Conservation (phyloP, 257 asterid species). For the Scutellaria barbata region DNA sequence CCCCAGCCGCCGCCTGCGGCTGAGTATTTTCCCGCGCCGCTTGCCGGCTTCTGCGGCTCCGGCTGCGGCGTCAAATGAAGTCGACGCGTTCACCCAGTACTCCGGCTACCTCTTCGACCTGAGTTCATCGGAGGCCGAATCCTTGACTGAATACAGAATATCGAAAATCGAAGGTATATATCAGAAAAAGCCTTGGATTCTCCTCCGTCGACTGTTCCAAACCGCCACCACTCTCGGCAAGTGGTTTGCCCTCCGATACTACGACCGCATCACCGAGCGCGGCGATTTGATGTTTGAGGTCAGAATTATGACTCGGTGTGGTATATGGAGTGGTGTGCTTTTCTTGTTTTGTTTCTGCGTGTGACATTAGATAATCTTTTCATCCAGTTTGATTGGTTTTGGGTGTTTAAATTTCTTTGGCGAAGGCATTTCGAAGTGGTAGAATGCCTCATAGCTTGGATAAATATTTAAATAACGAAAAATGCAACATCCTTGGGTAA, state of each 20-base stretch:
- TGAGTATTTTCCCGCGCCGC: slow-evolving; percentile 36
- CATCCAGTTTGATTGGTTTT: neutral
- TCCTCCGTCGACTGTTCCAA: slow-evolving; percentile 80
- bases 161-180: slow-evolving; percentile 62
- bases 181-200: slow-evolving; percentile 75
- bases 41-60: slow-evolving; percentile 29
- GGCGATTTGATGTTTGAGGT: slow-evolving; percentile 85
- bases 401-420: slow-evolving; percentile 15
- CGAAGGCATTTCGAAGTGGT: neutral
- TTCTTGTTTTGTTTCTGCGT: neutral
- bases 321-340: neutral
- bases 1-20: slow-evolving; percentile 30
- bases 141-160: slow-evolving; percentile 64
- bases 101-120: slow-evolving; percentile 84
- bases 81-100: slow-evolving; percentile 79
- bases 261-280: slow-evolving; percentile 69
- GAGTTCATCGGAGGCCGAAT: slow-evolving; percentile 76
- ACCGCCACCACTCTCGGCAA: slow-evolving; percentile 76
- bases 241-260: slow-evolving; percentile 89
- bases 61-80: slow-evolving; percentile 45
- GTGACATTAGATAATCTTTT: neutral
- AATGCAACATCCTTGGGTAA: neutral
- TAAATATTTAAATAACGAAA: neutral
- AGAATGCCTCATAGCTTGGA: neutral
- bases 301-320: slow-evolving; percentile 4